Conservation (phyloP, 176 grass and related monocot genomes). For the Eleusine indica region DNA sequence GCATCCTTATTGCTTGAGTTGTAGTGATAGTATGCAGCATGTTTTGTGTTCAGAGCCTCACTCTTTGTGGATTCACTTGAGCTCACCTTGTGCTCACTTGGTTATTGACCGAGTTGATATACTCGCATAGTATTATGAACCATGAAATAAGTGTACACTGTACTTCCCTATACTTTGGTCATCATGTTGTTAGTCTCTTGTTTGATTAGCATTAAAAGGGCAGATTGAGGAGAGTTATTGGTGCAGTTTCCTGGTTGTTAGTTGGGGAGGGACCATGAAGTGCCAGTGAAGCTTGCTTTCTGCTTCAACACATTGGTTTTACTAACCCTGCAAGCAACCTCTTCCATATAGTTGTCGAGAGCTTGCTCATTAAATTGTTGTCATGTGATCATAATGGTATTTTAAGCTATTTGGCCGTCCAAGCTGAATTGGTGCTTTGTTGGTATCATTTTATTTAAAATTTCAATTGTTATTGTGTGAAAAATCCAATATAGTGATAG, state of each 20-base stretch:
- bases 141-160: neutral
- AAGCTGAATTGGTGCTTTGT: conserved; percentile 2
- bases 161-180: conserved; percentile 10
- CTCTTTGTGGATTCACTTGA: neutral
- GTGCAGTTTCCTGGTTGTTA: conserved; percentile 22
- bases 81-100: conserved; percentile 13
- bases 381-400: conserved; percentile 24
- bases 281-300: conserved; percentile 23
- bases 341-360: conserved; percentile 1
- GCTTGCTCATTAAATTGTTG: conserved; percentile 4
- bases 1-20: conserved; percentile 18
- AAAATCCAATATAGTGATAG: neutral
- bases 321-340: neutral
- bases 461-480: conserved; percentile 5
- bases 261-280: conserved; percentile 20
- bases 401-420: conserved; percentile 23
- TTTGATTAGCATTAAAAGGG: neutral
- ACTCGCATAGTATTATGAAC: neutral
- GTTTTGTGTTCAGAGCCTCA: neutral
- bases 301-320: conserved; percentile 21
- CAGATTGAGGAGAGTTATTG: conserved; percentile 6
- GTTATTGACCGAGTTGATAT: neutral
- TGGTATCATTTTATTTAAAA: conserved; percentile 13
- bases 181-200: conserved; percentile 11
- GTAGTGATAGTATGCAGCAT: neutral